These are phyloP conservation scores for Zasmidium angulare DNA, from an alignment of 2,329 filamentous ascomycete genomes.

Conservation along the genomic window DNA sequence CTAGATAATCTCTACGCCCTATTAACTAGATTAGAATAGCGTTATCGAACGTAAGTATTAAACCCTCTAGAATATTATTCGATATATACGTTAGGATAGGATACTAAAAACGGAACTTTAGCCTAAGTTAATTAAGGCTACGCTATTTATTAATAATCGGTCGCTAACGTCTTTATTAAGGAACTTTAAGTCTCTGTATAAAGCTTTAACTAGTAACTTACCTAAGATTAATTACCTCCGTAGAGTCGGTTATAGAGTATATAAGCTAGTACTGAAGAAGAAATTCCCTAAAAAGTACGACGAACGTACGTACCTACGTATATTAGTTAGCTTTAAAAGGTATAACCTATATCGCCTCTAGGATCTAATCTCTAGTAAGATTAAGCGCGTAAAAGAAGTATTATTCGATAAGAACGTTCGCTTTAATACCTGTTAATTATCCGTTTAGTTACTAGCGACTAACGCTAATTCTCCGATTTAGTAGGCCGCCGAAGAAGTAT, in stretches of 20 bases:
- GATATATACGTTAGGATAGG: neutral
- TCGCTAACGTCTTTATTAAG: neutral
- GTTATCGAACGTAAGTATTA: too few relatives aligned
- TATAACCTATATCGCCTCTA: too few relatives aligned
- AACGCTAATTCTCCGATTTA: neutral
- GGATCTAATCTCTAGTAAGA: neutral
- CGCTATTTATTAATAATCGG: neutral
- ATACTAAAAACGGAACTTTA: neutral
- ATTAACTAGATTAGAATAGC: neutral
- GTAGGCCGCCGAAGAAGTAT: neutral
- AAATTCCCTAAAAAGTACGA: conserved; percentile 5
- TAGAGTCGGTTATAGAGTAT: neutral
- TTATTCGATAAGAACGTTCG: neutral
- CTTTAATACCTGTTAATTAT: neutral
- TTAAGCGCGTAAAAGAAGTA: neutral
- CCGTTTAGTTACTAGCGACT: neutral
- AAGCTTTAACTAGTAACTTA: neutral
- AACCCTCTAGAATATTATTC: conserved; percentile 3
- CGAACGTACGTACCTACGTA: neutral
- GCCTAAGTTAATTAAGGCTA: neutral
- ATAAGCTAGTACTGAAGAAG: conserved; percentile 4
- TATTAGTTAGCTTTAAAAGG: conserved; percentile 3
- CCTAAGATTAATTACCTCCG: neutral
- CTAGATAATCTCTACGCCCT: neutral
- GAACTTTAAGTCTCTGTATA: neutral